These are phyloP conservation scores for Penicillium silybi DNA, from an alignment of 495 filamentous ascomycete species.

Conservation along the genomic window DNA sequence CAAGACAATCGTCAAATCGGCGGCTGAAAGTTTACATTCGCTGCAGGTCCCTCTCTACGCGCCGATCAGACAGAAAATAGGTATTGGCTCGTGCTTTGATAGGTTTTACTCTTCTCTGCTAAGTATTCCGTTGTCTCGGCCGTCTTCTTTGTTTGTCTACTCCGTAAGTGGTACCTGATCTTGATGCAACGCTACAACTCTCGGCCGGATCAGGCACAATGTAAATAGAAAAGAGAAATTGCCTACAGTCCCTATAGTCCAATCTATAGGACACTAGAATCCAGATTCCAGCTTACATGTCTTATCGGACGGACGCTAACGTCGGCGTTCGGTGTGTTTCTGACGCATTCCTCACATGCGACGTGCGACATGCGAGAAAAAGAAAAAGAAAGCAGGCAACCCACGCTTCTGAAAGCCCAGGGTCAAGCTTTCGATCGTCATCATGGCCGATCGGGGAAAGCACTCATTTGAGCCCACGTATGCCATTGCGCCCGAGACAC, in stretches of 20 bases:
- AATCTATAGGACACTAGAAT: too few species aligned
- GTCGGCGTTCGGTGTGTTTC: not conserved
- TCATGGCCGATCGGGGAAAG: slow-evolving; percentile 1
- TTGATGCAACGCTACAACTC: not conserved
- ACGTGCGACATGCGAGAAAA: too few species aligned
- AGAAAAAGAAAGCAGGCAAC: not conserved
- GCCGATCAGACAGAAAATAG: not conserved
- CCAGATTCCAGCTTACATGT: not conserved
- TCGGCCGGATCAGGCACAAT: not conserved
- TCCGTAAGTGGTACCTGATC: not conserved
- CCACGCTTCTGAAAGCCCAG: not conserved
- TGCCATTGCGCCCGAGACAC: not conserved
- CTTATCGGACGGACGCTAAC: not conserved
- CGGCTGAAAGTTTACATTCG: slow-evolving; percentile 8
- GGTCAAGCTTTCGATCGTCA: not conserved
- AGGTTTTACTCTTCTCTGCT: not conserved
- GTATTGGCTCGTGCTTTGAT: not conserved
- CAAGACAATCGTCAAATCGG: slow-evolving; percentile 8
- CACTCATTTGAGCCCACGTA: not conserved
- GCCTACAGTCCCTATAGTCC: not conserved
- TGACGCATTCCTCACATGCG: not conserved
- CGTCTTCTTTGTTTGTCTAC: not conserved
- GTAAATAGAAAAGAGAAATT: not conserved
- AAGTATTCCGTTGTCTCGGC: not conserved
- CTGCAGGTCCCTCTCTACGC: not conserved